A percentile compares a stretch with the other conserved stretches of the same genome.
Evolutionary conservation across 768 basidiomycete genomes (phyloP).

Genomic region (Xerocomus spinulosus): DNA sequence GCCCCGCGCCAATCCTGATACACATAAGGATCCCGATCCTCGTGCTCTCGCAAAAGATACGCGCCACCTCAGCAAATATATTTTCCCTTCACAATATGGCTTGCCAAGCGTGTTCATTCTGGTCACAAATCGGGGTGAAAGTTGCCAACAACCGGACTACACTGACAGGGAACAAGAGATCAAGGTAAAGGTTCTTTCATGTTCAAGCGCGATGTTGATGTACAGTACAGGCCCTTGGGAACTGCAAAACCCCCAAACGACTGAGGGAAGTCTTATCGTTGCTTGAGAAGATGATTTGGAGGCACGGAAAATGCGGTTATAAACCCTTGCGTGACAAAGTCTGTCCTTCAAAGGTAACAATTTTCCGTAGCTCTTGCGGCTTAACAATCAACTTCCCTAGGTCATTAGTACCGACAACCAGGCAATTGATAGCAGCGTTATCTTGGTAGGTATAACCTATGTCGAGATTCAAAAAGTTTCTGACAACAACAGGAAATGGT

Average conservation of each 20-base stretch:
- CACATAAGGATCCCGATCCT: conserved; percentile 43
- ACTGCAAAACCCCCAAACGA: conserved; percentile 69
- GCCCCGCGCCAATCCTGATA: conserved; percentile 21
- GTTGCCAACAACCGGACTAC: conserved; percentile 45
- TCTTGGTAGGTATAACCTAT: conserved; percentile 44
- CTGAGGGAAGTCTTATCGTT: conserved; percentile 51
- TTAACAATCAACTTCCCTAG: conserved; percentile 24
- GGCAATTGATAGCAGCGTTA: conserved; percentile 54
- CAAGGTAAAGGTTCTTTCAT: conserved; percentile 39
- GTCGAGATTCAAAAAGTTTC: background rate
- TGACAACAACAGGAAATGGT: conserved; percentile 57
- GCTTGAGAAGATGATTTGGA: conserved; percentile 59
- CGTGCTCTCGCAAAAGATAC: conserved; percentile 45
- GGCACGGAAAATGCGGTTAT: conserved; percentile 68
- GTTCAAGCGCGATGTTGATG: background rate
- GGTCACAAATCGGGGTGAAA: conserved; percentile 20
- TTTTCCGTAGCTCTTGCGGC: background rate
- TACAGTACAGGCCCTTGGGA: conserved; percentile 34
- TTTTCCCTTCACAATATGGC: conserved; percentile 80
- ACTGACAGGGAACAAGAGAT: conserved; percentile 66
- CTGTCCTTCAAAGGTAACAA: conserved; percentile 74
- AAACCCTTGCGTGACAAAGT: conserved; percentile 53
- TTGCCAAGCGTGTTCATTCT: conserved; percentile 54
- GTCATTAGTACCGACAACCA: conserved; percentile 36
- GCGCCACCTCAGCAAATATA: conserved; percentile 70